Percentiles rank a stretch among this genome's conserved stretches.
These are phyloP conservation scores for Ustilago trichophora DNA, from an alignment of 1,284 basidiomycete genomes.

Conservation along the genomic window DNA sequence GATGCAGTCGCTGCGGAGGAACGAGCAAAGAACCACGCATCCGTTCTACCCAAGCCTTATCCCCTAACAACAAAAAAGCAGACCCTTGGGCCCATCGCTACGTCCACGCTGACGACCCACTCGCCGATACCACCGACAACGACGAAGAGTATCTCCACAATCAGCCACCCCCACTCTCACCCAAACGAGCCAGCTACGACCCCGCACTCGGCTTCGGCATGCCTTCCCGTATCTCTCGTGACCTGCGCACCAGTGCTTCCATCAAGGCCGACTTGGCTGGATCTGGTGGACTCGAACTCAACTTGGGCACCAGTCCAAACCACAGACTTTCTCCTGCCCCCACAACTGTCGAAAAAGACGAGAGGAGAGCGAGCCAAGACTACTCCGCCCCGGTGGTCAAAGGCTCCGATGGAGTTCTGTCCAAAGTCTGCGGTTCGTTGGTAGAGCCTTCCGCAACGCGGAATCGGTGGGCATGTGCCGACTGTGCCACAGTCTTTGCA, in stretches of 20 bases:
- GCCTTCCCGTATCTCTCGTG: constrained; percentile 50
- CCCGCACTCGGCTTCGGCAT: constrained; percentile 36
- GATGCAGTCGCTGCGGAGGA: constrained; percentile 33
- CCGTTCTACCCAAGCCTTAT: too few species aligned
- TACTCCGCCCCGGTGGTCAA: constrained; percentile 44
- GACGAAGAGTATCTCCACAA: constrained; percentile 11
- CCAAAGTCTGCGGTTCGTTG: constrained; percentile 54
- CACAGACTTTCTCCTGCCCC: neutral
- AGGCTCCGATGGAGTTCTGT: constrained; percentile 46
- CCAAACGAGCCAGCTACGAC: constrained; percentile 24
- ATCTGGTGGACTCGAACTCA: neutral
- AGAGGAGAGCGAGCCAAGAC: constrained; percentile 23
- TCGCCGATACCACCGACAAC: neutral
- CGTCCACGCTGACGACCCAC: constrained; percentile 4
- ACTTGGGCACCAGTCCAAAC: neutral
- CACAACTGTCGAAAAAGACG: neutral
- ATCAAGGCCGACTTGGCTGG: neutral
- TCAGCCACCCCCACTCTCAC: constrained; percentile 21
- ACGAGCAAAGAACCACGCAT: constrained; percentile 22
- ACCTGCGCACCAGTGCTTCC: constrained; percentile 20
- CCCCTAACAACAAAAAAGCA: too few species aligned
- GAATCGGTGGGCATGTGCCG: constrained; percentile 50
- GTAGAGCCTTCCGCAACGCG: constrained; percentile 47
- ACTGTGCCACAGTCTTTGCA: constrained; percentile 46
- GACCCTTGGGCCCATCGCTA: constrained; percentile 41